phyloP scores from a whole-genome alignment of 2,329 filamentous ascomycete genomes.

The Pleomassaria siparia region DNA sequence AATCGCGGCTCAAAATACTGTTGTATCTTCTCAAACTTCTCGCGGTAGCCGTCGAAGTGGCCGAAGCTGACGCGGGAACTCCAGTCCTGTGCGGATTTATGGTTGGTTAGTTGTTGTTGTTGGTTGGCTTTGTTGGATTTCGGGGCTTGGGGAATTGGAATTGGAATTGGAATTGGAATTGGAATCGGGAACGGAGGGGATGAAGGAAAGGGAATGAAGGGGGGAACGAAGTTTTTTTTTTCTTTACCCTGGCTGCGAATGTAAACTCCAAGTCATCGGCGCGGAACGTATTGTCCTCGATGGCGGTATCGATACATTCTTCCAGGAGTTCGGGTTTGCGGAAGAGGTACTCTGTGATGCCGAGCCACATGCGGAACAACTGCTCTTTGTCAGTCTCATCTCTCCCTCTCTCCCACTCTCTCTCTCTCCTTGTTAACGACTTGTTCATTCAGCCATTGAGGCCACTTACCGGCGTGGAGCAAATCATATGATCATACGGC shows the following conservation, averaged over 20 bases:
- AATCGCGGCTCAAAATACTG: slow-evolving; percentile 90
- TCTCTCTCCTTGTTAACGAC: no score
- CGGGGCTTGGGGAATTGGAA: no score
- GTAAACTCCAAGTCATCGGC: slow-evolving; percentile 96
- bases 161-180: no score
- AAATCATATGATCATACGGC: slow-evolving; percentile 99
- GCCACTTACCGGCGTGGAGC: slow-evolving; percentile 78
- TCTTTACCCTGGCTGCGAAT: slow-evolving; percentile 74
- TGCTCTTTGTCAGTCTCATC: slow-evolving; percentile 26
- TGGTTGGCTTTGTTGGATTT: no score
- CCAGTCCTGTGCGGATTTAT: slow-evolving; percentile 66
- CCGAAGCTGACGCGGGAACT: slow-evolving; percentile 89
- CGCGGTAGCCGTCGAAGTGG: slow-evolving; percentile 89
- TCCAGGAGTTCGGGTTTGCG: slow-evolving; percentile 78
- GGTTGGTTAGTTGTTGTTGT: neutral
- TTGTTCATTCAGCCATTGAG: neutral
- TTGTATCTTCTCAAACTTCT: slow-evolving; percentile 89
- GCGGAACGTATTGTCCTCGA: slow-evolving; percentile 89
- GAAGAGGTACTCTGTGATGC: slow-evolving; percentile 96
- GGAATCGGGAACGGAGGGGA: no score
- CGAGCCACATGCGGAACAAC: slow-evolving; percentile 93
- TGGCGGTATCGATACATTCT: slow-evolving; percentile 80
- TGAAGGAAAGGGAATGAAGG: neutral
- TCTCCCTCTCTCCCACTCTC: neutral
- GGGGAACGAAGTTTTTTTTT: neutral